Base-by-base conservation (phyloP, 805 yeast genomes). In the Pichia sporocuriosa region DNA sequence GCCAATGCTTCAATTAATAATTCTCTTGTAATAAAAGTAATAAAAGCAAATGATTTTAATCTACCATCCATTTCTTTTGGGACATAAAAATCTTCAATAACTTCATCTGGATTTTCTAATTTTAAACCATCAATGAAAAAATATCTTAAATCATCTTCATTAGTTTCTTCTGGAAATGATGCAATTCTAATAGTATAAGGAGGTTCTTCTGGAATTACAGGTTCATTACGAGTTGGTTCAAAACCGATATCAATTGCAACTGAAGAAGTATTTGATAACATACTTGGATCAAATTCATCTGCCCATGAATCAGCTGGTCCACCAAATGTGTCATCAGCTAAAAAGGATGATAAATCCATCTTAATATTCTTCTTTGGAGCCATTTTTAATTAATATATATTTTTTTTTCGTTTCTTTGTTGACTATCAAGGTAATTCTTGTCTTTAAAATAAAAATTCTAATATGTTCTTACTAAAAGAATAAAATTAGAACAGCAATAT, bases 151-250 rank as follows among this genome's bases (percentile, higher is more conserved):
- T 70, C 75, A 28, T 70, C 77, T 62, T 90, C 97, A 35, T 69
- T 63, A 34, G 77, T 74, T 45, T 84, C 94, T 44, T 84, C 89
- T 46, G 96, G 86, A 58, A 93, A 75, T 67, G 89, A 88, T 59
- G 77, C 77, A 51, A 90, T 72, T 61, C 86, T 78, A n/a, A 96
- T 97, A 56, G 84, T 82, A 72, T 65, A 93, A 41, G 99, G 99
- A 16, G 97, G 88, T 39, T 67, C 73, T 54, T 87, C 90, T 35
- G 99, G 99, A 46, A 93, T 72, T 32, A 96, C 54, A 39, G 63
- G 60, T 37, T 39, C 48, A 4, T 25, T 32, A 11, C 42, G 24
- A 10, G 43, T 37, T 15, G 45, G 31, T 21, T 48, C 47, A 27
- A 40, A 24, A 19, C 45, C 43, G 17, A 40, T 21, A 20, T 48